A percentile compares a stretch with the other conserved stretches of the same genome.
Evolutionary conservation across 805 yeast genomes (phyloP).

Genomic region (Saccharomyces paradoxus): DNA sequence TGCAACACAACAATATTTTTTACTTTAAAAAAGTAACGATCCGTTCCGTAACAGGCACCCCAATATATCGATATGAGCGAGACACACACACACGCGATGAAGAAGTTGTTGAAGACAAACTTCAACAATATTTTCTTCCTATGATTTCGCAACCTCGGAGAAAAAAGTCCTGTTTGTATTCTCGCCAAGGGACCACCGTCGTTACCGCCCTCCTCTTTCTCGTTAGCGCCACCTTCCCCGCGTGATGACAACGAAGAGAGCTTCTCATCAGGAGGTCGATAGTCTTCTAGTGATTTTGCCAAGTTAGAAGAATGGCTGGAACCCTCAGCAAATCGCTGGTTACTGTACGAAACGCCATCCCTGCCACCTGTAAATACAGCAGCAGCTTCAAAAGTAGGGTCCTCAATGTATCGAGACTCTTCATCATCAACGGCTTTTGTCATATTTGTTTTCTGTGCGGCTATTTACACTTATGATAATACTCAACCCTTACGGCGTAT

Average conservation of each 20-base stretch:
- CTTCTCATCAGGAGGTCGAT: background rate
- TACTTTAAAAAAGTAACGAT: slow-evolving; percentile 18
- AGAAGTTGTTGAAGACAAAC: slow-evolving; percentile 11
- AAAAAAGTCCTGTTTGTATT: slow-evolving; percentile 14
- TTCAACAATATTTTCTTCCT: slow-evolving; percentile 6
- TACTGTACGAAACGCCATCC: background rate
- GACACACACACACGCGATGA: slow-evolving; percentile 18
- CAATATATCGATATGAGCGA: slow-evolving; percentile 29
- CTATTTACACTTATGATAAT: background rate
- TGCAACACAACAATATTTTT: slow-evolving; percentile 30
- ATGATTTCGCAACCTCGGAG: slow-evolving; percentile 10
- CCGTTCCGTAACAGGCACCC: slow-evolving; percentile 32
- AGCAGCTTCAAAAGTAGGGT: background rate
- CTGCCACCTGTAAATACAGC: background rate
- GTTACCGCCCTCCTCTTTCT: background rate
- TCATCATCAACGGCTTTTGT: background rate
- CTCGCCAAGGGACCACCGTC: slow-evolving; percentile 1
- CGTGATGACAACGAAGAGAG: background rate
- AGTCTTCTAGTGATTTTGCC: background rate
- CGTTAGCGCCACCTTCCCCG: background rate
- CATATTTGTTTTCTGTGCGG: background rate
- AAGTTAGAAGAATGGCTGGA: background rate
- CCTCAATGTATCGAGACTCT: background rate
- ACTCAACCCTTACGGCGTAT: background rate
- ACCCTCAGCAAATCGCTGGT: background rate